Conservation (phyloP, 129 eudicot genomes). For the Artemisia argyi region DNA sequence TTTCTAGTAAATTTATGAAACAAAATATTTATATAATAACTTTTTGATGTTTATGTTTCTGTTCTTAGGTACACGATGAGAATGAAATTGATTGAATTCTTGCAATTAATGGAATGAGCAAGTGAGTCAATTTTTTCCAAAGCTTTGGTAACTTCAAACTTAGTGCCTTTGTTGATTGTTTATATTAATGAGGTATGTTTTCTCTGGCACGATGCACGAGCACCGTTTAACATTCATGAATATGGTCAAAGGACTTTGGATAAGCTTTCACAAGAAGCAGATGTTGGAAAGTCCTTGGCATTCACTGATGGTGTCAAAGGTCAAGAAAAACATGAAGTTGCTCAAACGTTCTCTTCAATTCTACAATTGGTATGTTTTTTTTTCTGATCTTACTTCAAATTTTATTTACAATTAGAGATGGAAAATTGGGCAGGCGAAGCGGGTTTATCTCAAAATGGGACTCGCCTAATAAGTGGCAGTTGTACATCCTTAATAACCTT, state of each 20-base stretch:
- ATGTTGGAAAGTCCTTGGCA: constrained; percentile 37
- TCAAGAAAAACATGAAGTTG: constrained; percentile 82
- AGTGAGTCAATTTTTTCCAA: constrained; percentile 35
- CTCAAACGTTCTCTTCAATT: constrained; percentile 88
- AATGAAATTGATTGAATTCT: no score
- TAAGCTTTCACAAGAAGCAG: constrained; percentile 46
- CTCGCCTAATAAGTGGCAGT: no score
- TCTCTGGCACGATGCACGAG: constrained; percentile 68
- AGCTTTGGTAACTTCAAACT: background rate
- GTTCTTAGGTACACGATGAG: no score
- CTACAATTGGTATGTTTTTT: constrained; percentile 76
- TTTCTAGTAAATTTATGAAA: no score
- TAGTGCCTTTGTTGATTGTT: background rate
- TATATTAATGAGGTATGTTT: background rate
- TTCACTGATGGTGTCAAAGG: constrained; percentile 79
- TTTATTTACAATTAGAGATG: background rate
- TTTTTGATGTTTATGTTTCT: no score
- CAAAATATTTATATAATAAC: no score
- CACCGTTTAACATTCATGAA: constrained; percentile 85
- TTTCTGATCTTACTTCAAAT: background rate
- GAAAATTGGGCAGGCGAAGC: background rate
- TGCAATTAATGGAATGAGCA: constrained; percentile 89
- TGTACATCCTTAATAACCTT: background rate
- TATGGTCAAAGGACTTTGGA: constrained; percentile 81
- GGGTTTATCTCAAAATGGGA: background rate